These are phyloP conservation scores for Amanita thiersii DNA, from an alignment of 768 basidiomycete species.

Conservation along the genomic window DNA sequence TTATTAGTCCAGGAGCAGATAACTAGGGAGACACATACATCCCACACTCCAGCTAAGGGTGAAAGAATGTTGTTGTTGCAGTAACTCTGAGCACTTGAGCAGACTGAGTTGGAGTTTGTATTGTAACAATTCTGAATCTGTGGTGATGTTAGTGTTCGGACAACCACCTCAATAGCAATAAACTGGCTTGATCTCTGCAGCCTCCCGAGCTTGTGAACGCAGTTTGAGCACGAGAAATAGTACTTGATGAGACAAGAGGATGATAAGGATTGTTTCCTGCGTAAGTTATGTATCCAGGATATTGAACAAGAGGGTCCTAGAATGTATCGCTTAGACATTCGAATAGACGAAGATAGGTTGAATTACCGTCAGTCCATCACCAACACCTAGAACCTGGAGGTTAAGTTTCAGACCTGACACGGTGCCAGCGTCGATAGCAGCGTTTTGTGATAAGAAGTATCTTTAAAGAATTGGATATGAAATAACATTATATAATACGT, in stretches of 20 bases:
- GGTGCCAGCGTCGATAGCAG: constrained; percentile 39
- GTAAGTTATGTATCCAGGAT: constrained; percentile 42
- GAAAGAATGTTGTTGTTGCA: constrained; percentile 51
- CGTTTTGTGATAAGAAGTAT: constrained; percentile 52
- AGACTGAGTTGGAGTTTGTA: constrained; percentile 37
- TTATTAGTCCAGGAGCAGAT: background rate
- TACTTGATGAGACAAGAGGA: constrained; percentile 29
- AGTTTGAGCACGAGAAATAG: constrained; percentile 27
- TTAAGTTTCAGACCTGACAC: constrained; percentile 36
- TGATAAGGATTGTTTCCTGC: constrained; percentile 43
- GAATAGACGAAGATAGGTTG: background rate
- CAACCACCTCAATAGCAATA: background rate
- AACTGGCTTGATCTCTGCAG: constrained; percentile 31
- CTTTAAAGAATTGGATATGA: constrained; percentile 14
- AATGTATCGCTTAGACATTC: background rate
- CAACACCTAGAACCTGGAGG: constrained; percentile 42
- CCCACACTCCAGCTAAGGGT: constrained; percentile 45
- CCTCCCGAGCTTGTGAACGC: constrained; percentile 29
- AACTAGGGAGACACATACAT: constrained; percentile 23
- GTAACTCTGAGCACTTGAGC: constrained; percentile 47
- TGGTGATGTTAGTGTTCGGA: background rate
- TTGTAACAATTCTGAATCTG: constrained; percentile 48
- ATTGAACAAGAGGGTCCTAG: constrained; percentile 36
- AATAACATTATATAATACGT: background rate
- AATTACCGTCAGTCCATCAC: constrained; percentile 42